phyloP scores from a whole-genome alignment of 2,329 filamentous ascomycete genomes.

The Fusarium sp. region DNA sequence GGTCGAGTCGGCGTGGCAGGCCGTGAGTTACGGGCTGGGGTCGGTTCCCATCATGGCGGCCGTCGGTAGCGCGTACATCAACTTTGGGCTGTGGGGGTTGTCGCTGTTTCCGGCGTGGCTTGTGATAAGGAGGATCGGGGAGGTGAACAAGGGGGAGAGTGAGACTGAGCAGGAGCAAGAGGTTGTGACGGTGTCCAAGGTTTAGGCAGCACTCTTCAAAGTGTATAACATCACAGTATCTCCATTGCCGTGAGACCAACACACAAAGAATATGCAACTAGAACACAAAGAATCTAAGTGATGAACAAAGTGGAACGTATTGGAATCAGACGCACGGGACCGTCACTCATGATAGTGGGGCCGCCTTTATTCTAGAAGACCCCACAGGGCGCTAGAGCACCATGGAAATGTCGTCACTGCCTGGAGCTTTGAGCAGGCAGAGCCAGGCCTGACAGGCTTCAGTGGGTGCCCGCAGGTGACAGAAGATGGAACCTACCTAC shows the following conservation, averaged over 20 bases:
- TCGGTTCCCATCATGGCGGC: not conserved
- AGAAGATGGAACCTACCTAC: not conserved
- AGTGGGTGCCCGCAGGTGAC: conserved; percentile 10
- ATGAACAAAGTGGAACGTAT: not conserved
- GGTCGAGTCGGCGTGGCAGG: not conserved
- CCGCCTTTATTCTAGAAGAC: conserved; percentile 39
- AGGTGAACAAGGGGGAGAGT: not conserved
- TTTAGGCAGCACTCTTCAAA: not conserved
- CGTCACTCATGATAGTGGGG: not conserved
- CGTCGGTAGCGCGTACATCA: not conserved
- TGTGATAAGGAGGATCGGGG: not conserved
- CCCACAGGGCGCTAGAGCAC: conserved; percentile 36
- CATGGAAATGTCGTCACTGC: conserved; percentile 36
- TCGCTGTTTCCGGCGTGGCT: not conserved
- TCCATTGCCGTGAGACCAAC: not conserved
- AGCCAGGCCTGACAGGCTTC: not conserved
- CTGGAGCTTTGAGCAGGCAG: not conserved
- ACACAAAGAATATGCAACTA: not conserved
- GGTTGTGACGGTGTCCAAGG: not conserved
- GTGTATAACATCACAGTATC: not conserved
- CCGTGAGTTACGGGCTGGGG: not conserved
- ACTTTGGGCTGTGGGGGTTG: not conserved
- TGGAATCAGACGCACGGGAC: not conserved
- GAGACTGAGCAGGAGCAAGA: not conserved
- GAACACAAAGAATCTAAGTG: not conserved